A percentile compares a stretch with the other conserved stretches of the same genome.
Conservation (phyloP, 106 monocot genomes). For the Dendrobium catenatum region DNA sequence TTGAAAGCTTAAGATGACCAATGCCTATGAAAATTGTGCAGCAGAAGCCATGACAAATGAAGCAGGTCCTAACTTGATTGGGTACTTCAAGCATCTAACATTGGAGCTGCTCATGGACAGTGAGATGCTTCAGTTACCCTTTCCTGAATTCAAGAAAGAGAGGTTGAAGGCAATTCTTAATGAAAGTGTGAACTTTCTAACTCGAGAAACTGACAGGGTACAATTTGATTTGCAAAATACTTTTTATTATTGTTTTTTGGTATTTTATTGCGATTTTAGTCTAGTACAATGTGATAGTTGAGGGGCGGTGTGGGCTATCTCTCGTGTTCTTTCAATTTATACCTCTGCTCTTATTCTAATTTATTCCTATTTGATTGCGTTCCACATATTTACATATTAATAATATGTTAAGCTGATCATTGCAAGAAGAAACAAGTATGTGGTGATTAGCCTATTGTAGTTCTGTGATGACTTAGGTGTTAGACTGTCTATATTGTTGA, state of each 20-base stretch:
- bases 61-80: constrained; percentile 5
- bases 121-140: constrained; percentile 6
- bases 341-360: neutral
- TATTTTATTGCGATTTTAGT: neutral
- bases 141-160: constrained; percentile 10
- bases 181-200: constrained; percentile 2
- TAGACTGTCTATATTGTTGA: neutral
- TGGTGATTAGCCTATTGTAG: neutral
- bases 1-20: neutral
- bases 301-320: neutral
- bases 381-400: neutral
- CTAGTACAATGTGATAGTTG: neutral
- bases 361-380: neutral
- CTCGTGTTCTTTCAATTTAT: neutral
- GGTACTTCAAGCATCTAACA: constrained; percentile 6
- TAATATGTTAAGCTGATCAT: no score
- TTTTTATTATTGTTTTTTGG: neutral
- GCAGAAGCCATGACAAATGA: constrained; percentile 10
- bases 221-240: neutral
- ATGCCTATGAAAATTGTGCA: constrained; percentile 1
- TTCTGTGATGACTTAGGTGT: neutral
- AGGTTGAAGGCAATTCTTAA: constrained; percentile 6
- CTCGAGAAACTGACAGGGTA: constrained; percentile 5
- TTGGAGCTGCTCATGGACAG: constrained; percentile 4
- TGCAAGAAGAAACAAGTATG: neutral